Base-by-base conservation (phyloP, 768 basidiomycete species). In the Suillus discolor region DNA sequence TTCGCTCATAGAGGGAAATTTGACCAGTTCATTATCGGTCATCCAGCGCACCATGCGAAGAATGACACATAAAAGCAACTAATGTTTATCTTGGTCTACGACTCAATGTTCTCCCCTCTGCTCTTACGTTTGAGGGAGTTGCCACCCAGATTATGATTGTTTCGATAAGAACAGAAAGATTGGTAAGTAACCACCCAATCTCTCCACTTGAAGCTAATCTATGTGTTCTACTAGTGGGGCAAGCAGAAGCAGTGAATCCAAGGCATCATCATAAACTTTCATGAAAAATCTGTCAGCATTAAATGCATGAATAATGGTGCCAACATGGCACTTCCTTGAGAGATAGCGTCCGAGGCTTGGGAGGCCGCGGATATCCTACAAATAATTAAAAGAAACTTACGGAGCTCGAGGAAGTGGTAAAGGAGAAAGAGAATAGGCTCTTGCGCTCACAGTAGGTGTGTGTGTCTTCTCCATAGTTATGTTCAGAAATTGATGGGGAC, bases 401-500 rank as follows among this genome's bases (percentile, higher is more conserved):
- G 57, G 89, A 90, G 47, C 80, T 95, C 12, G 82, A 89, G 69
- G 84, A 85, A 5, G 78, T 81, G 8, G 79, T 93, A 60, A 84
- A 83, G 68, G 88, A 93, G 80, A 93, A 92, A 74, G 92, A 94
- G 76, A 95, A 94, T 74, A 82, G 93, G 38, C 77, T 96, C 16
- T 72, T 90, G 63, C 81, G 94, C 47, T 79, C 98, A 38, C 89
- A 96, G 72, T 88, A 96, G 86, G 93, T 90, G 62, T 41, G 77
- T 25, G 12, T 38, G 6, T 38, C 18, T 6, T 62, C 45, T 41
- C 47, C 15, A 15, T 28, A 2, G 1, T 13, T 36, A 59, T 53
- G 39, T 25, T 41, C n/a, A 38, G 31, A 55, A 47, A 15, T 45
- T 62, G 18, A 57, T n/a, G 20, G 13, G 23, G 31, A 31, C 18